Base-by-base conservation (phyloP, 305 asterid genomes). In the Ilex paraguariensis region DNA sequence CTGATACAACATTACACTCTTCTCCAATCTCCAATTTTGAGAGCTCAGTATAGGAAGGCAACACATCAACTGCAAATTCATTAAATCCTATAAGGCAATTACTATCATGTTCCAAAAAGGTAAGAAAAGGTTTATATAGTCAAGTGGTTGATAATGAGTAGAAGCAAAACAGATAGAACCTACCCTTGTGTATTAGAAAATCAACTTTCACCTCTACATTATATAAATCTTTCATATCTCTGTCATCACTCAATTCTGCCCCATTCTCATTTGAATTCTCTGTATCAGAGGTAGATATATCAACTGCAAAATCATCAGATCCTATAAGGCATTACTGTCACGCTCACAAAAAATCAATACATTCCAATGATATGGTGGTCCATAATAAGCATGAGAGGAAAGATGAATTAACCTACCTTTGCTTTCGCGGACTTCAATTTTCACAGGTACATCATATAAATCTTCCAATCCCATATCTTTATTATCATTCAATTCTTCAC, bases 141-240 rank as follows among this genome's bases (percentile, higher is more conserved):
- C 6, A 36, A 5, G 42, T 36, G 9, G 42, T 36, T 8, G 1
- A 36, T 36, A 4, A 36, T 36, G 42, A 36, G 42, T 36, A 36
- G 42, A 36, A 36, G 42, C 28, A 36, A 36, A 36, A 36, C 42
- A 36, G 42, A 36, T 36, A 4, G 42, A 36, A 36, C 42, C 42
- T 69, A 63, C 71, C 71, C 62, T 61, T 62, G n/a, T 50, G 54
- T 65, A 14, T 65, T 51, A 54, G 68, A 57, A 28, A 48, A 50
- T 15, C 50, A 30, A 33, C 64, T 40, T 59, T 64, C 36, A 46
- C 56, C 40, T 28, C 33, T 54, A 54, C 54, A 32, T 42, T 8
- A 33, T 58, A 52, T 48, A 54, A 12, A 44, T 58, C 28, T 21
- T 21, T 21, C 28, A 21, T 21, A 21, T 21, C 28, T 21, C 1